Evolutionary conservation across 164 flowering plant genomes (phyloP).

Genomic region (Liriodendron chinense): DNA sequence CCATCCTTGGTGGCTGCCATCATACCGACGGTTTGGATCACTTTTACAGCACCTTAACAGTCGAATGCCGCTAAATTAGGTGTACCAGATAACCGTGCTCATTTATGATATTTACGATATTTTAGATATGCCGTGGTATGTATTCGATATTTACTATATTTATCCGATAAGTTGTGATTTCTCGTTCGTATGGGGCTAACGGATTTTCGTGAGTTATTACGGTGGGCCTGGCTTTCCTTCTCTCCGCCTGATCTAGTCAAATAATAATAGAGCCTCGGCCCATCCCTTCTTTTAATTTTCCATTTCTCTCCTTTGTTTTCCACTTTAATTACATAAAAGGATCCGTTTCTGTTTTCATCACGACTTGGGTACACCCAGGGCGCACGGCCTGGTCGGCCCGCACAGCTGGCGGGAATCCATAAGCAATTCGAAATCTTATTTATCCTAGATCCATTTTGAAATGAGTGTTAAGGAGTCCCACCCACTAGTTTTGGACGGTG

Average conservation of each 20-base stretch:
- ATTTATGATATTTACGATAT: not conserved
- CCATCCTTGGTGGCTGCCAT: too few relatives aligned
- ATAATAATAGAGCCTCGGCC: conserved; percentile 15
- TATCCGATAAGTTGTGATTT: not conserved
- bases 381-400: not conserved
- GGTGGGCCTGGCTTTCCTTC: conserved; percentile 3
- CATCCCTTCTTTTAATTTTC: not conserved
- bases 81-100: too few relatives aligned
- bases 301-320: not conserved
- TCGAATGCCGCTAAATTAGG: too few relatives aligned
- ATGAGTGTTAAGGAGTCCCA: not conserved
- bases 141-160: not conserved
- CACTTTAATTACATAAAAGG: not conserved
- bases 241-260: conserved; percentile 7
- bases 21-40: too few relatives aligned
- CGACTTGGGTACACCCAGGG: not conserved
- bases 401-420: not conserved
- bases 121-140: not conserved
- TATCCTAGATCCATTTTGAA: not conserved
- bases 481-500: too few relatives aligned
- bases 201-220: conserved; percentile 12
- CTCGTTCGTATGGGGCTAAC: not conserved
- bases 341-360: not conserved
- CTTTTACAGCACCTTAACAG: too few relatives aligned
- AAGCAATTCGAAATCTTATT: not conserved